Percentiles rank a stretch among this genome's conserved stretches.
Conservation (phyloP, 192 early-diverging fungal genomes). For the Chytriomyces confervae region DNA sequence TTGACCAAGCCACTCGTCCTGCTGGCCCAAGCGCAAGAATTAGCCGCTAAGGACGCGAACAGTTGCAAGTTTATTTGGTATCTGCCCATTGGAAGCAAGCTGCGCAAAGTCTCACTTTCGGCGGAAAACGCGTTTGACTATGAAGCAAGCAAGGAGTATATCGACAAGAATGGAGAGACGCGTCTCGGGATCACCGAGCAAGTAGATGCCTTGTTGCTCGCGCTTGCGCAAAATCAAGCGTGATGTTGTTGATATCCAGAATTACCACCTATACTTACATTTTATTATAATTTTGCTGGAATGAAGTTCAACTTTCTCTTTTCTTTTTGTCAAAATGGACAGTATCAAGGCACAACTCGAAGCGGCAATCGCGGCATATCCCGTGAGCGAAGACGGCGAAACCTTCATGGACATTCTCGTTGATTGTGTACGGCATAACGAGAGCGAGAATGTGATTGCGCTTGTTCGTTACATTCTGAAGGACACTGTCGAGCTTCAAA, state of each 20-base stretch:
- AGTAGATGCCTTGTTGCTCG: neutral
- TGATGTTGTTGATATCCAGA: neutral
- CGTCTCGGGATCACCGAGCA: neutral
- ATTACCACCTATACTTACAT: neutral
- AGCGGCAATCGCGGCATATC: constrained; percentile 4
- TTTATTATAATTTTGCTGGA: too few species aligned
- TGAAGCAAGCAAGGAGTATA: neutral
- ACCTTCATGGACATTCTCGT: constrained; percentile 61
- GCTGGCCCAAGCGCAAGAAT: neutral
- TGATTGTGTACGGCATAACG: constrained; percentile 74
- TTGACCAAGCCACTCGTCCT: neutral
- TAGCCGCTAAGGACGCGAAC: too few species aligned
- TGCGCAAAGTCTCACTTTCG: neutral
- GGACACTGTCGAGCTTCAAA: neutral
- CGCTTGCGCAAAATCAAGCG: neutral
- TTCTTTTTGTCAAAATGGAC: neutral
- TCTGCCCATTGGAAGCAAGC: neutral
- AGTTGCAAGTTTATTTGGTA: too few species aligned
- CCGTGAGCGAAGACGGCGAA: constrained; percentile 17
- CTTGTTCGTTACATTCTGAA: constrained; percentile 35
- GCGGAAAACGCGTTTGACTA: neutral
- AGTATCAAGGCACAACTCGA: neutral
- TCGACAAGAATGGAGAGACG: neutral
- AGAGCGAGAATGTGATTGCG: constrained; percentile 70
- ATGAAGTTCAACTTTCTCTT: neutral